Evolutionary conservation across 108 stramenopile species (phyloP), one percentile per base, ranked within the genome.

Genomic region (Skeletonema menzelii): DNA sequence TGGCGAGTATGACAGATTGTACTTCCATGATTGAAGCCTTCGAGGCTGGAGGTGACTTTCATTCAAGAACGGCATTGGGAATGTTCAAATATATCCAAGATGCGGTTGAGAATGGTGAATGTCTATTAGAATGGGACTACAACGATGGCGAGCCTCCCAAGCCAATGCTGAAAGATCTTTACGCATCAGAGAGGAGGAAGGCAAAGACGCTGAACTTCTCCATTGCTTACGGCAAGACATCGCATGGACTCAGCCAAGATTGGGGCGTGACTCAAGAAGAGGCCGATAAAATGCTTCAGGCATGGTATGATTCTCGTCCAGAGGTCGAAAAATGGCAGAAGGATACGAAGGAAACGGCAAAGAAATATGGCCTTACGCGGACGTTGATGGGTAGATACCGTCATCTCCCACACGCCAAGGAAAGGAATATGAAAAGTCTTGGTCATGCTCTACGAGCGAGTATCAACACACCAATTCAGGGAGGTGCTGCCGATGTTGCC

Each of bases 161-260:
- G 61, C 98, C 98, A 1, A 84, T 99, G 65, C 81, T 99, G 35
- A 99, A 99, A 72, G 98, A 99, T 76, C 70, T 86, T 72, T 99
- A 83, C 82, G 98, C 95, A 13, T 92, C 96, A n/a, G 99, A 99
- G 76, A 83, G 99, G 65, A 72, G 98, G 20, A 97, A 97, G 68
- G 99, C 99, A 2, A 99, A 99, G 72, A 98, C 98, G 5, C 80
- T 99, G 19, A 99, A 99, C 72, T 99, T 99, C 70, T 96, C 95
- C 40, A 99, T 99, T 75, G 99, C 99, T 19, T 99, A 99, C 77
- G 99, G 99, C 8, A 99, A 99, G 85, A 99, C 99, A 14, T 95
- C 97, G 5, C 91, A 97, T 56, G 99, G 99, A 7, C 79, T 99
- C 8, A 93, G 91, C 38, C 83, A 93, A 67, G 99, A 99, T 78